A percentile compares a stretch with the other conserved stretches of the same genome.
Conservation (phyloP, 768 basidiomycete species). For the Ramaria rubella region DNA sequence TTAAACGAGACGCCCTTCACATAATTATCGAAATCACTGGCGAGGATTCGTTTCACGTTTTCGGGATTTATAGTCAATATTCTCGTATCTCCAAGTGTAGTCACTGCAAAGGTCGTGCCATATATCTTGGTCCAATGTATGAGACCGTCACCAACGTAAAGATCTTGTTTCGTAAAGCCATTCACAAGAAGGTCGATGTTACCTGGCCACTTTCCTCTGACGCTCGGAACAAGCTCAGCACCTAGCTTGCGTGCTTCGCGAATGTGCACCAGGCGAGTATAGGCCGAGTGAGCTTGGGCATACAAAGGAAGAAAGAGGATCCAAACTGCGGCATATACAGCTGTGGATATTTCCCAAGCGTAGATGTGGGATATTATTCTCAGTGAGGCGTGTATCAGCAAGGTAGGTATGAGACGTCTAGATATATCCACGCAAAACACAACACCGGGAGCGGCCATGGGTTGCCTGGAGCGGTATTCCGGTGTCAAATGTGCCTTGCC, state of each 20-base stretch:
- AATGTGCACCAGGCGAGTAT: conserved; percentile 31
- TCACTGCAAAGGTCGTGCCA: background rate
- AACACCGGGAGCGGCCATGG: background rate
- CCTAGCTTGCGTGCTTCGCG: conserved; percentile 42
- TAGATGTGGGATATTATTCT: background rate
- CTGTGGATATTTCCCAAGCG: background rate
- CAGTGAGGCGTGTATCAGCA: background rate
- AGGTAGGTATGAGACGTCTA: background rate
- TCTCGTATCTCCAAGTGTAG: background rate
- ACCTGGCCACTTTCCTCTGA: conserved; percentile 71
- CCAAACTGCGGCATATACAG: background rate
- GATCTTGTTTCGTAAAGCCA: conserved; percentile 42
- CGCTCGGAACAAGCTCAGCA: conserved; percentile 47
- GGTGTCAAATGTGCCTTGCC: no score
- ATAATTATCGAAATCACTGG: conserved; percentile 42
- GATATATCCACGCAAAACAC: background rate
- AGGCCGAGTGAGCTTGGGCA: conserved; percentile 1
- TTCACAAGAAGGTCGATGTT: conserved; percentile 57
- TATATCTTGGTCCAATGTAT: background rate
- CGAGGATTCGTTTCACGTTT: conserved; percentile 42
- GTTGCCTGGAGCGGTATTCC: no score
- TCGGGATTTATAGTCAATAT: conserved; percentile 40
- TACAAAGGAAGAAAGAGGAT: background rate
- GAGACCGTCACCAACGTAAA: conserved; percentile 43
- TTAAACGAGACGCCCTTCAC: conserved; percentile 12